phyloP scores from a whole-genome alignment of 2,329 filamentous ascomycete genomes.

The Penicillium sp. region DNA sequence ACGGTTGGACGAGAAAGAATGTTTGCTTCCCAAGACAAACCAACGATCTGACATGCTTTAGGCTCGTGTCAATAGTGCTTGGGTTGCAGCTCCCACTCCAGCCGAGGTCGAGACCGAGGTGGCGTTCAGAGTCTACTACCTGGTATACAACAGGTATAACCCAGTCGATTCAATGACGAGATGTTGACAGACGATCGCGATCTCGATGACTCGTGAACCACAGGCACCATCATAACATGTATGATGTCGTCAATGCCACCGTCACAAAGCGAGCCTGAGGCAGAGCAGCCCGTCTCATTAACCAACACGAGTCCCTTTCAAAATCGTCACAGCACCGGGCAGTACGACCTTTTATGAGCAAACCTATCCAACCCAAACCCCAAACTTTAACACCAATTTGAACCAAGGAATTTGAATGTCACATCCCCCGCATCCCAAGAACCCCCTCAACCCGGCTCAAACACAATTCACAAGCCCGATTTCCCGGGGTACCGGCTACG shows the following conservation, averaged over 20 bases:
- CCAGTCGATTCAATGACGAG: not conserved
- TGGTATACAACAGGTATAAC: not conserved
- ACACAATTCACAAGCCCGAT: not conserved
- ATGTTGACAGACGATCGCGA: not conserved
- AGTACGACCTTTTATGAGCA: not conserved
- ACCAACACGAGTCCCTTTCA: not conserved
- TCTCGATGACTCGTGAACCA: not conserved
- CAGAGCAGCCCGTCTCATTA: not conserved
- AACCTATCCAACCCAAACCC: not conserved
- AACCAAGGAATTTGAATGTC: not conserved
- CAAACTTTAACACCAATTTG: not conserved
- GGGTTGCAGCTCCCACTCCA: not conserved
- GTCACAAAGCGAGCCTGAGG: not conserved
- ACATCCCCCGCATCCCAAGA: not conserved
- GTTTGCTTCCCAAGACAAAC: not conserved
- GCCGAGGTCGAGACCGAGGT: not conserved
- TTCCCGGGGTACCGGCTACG: slow-evolving; percentile 3
- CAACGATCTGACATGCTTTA: not conserved
- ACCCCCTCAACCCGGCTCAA: not conserved
- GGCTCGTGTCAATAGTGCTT: not conserved
- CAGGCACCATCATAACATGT: not conserved
- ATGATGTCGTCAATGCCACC: not conserved
- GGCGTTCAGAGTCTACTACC: too few species aligned
- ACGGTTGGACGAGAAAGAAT: not conserved
- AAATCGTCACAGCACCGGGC: not conserved